Conservation (phyloP, 805 yeast genomes). For the Zygosaccharomyces bisporus region DNA sequence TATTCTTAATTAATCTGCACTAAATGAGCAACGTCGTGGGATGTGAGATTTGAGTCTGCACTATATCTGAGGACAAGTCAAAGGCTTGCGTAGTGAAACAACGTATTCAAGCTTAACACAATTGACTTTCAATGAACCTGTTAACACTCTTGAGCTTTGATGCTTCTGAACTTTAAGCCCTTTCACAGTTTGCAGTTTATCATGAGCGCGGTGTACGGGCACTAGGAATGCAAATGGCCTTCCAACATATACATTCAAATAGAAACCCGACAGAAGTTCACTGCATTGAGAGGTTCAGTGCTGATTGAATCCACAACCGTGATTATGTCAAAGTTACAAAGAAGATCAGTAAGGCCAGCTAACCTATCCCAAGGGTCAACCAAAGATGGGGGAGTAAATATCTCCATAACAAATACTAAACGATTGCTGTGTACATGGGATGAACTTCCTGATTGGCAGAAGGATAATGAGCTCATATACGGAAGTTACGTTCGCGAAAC, state of each 20-base stretch:
- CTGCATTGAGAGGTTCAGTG: too few relatives aligned
- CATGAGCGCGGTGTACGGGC: constrained; percentile 1
- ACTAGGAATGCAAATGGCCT: background rate
- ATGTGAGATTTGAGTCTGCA: background rate
- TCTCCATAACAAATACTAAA: background rate
- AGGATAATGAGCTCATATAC: constrained; percentile 61
- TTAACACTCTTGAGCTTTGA: background rate
- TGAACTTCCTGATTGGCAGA: constrained; percentile 70
- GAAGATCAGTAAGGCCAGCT: background rate
- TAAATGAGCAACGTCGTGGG: background rate
- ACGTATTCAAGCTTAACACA: too few relatives aligned
- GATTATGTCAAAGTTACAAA: constrained; percentile 1
- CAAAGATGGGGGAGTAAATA: background rate
- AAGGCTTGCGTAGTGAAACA: too few relatives aligned
- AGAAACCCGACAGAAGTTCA: too few relatives aligned
- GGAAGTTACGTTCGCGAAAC: constrained; percentile 62
- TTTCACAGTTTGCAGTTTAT: background rate
- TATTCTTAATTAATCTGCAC: background rate
- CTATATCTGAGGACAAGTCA: too few relatives aligned
- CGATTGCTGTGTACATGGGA: constrained; percentile 32
- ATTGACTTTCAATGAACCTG: too few relatives aligned
- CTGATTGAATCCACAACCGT: too few relatives aligned
- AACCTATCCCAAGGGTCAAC: background rate
- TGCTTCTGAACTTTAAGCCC: too few relatives aligned
- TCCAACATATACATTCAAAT: too few relatives aligned